Evolutionary conservation across 441 rosid genomes (phyloP).

Genomic region (Populus tomentosa): DNA sequence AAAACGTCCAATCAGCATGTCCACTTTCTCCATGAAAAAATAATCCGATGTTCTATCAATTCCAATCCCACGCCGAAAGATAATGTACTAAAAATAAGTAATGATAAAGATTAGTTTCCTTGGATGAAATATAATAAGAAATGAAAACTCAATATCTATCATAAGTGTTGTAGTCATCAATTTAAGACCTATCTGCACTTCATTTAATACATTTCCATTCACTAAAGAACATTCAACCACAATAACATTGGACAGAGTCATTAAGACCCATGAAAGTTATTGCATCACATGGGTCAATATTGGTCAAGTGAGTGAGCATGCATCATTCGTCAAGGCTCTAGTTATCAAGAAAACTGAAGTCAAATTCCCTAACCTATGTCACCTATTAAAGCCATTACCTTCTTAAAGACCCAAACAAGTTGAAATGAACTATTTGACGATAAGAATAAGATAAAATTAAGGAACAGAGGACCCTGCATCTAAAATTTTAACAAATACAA

Average conservation of each 20-base stretch:
- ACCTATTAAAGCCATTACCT: not conserved
- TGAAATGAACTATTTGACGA: not conserved
- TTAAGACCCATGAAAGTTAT: not conserved
- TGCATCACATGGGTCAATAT: not conserved
- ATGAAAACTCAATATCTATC: not conserved
- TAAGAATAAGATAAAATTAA: not conserved
- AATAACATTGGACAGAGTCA: not conserved
- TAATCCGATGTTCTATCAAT: constrained; percentile 72
- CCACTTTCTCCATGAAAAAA: constrained; percentile 88
- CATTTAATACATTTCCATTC: not conserved
- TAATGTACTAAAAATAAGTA: constrained; percentile 49
- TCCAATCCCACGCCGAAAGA: constrained; percentile 96
- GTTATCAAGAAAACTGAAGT: not conserved
- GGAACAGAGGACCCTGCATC: not conserved
- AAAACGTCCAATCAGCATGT: constrained; percentile 69
- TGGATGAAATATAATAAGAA: not conserved
- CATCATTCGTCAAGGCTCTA: not conserved
- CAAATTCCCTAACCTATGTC: not conserved
- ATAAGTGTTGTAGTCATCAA: not conserved
- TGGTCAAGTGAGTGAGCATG: not conserved
- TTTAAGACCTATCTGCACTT: not conserved
- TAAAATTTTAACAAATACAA: not conserved
- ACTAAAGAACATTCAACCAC: not conserved
- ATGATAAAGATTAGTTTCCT: constrained; percentile 13
- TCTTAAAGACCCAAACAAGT: not conserved